phyloP scores from a whole-genome alignment of 2,329 filamentous ascomycete genomes.

The Fusarium sambucinum region DNA sequence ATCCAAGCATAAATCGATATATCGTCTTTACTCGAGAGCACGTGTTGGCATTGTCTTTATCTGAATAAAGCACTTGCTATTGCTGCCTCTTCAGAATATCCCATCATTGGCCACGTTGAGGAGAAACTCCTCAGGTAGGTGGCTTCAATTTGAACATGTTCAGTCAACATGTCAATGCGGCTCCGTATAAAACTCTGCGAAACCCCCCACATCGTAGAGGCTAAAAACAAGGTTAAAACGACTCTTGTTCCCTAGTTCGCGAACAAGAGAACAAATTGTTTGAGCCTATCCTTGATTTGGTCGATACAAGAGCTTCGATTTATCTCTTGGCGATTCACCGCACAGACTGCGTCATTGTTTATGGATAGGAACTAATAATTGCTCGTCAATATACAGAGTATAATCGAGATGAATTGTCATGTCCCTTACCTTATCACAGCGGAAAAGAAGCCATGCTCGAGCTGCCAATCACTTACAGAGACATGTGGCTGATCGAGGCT shows the following conservation, averaged over 20 bases:
- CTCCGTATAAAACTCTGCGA: slow-evolving; percentile 15
- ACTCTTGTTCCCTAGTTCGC: slow-evolving; percentile 4
- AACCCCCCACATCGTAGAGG: slow-evolving; percentile 19
- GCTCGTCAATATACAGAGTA: slow-evolving; percentile 13
- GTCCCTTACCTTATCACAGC: slow-evolving; percentile 2
- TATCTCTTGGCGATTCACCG: neutral
- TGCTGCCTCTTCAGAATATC: neutral
- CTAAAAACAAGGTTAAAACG: slow-evolving; percentile 41
- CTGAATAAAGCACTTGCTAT: neutral
- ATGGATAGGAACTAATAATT: neutral
- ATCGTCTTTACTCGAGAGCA: slow-evolving; percentile 15
- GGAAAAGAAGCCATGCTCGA: neutral
- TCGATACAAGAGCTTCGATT: neutral
- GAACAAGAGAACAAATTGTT: neutral
- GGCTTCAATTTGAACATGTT: neutral
- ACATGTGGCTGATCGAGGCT: slow-evolving; percentile 36
- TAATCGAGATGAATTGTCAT: neutral
- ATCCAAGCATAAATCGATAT: slow-evolving; percentile 13
- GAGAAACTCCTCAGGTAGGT: neutral
- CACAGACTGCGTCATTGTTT: neutral
- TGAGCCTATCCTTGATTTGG: neutral
- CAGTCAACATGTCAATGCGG: slow-evolving; percentile 15
- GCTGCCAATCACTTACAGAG: neutral
- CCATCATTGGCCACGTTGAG: neutral
- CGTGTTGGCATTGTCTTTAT: slow-evolving; percentile 2